These are phyloP conservation scores for Brassica balearica DNA, from an alignment of 441 rosid species.

Conservation along the genomic window DNA sequence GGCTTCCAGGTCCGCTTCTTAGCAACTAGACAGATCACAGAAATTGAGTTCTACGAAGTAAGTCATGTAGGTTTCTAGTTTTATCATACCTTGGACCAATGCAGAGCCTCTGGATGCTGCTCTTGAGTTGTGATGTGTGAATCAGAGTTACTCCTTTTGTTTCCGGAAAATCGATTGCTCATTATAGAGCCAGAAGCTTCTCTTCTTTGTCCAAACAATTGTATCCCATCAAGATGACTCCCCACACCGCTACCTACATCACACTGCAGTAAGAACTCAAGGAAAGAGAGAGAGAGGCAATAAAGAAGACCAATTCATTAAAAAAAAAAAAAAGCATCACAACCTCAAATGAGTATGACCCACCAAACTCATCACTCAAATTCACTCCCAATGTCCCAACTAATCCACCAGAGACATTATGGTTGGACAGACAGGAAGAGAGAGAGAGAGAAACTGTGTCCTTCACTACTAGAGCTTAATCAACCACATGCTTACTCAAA, in stretches of 20 bases:
- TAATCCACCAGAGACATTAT: slow-evolving; percentile 36
- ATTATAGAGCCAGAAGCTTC: slow-evolving; percentile 68
- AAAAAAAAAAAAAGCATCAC: slow-evolving; percentile 27
- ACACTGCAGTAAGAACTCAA: slow-evolving; percentile 21
- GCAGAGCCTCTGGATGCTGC: slow-evolving; percentile 69
- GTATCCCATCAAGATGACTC: slow-evolving; percentile 84
- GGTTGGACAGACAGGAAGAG: slow-evolving; percentile 25
- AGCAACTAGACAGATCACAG: slow-evolving; percentile 57
- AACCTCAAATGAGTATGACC: slow-evolving; percentile 37
- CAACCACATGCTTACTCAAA: slow-evolving; percentile 42
- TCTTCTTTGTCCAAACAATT: slow-evolving; percentile 74
- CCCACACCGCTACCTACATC: slow-evolving; percentile 48
- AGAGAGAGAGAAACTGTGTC: background rate
- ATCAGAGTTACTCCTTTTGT: slow-evolving; percentile 82
- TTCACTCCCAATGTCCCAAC: slow-evolving; percentile 39
- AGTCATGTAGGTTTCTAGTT: slow-evolving; percentile 10
- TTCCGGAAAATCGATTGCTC: slow-evolving; percentile 68
- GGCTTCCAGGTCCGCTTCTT: slow-evolving; percentile 56
- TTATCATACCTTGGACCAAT: slow-evolving; percentile 73
- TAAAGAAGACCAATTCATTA: slow-evolving; percentile 26
- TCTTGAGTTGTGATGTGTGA: slow-evolving; percentile 68
- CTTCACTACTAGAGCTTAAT: slow-evolving; percentile 4
- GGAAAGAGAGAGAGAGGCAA: slow-evolving; percentile 11
- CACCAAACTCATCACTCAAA: slow-evolving; percentile 44
- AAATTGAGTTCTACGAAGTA: slow-evolving; percentile 1